These are phyloP conservation scores for Pholiota conissans DNA, from an alignment of 768 basidiomycete genomes.

Conservation along the genomic window DNA sequence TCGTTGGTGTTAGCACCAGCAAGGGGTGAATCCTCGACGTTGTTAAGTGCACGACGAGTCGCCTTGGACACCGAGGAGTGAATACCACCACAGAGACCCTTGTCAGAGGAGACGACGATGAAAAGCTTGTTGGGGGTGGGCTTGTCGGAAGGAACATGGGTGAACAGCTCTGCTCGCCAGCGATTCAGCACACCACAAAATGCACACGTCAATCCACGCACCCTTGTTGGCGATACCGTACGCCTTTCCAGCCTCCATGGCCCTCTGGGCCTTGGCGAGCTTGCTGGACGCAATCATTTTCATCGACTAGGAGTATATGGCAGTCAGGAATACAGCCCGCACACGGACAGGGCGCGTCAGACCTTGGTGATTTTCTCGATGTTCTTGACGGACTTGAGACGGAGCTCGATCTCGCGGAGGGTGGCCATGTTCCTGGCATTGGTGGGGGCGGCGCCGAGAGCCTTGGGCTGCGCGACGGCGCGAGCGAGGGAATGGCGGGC, in stretches of 20 bases:
- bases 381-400: constrained; percentile 94
- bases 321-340: neutral
- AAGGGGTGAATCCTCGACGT: constrained; percentile 50
- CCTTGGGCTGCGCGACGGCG: constrained; percentile 32
- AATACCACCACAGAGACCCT: constrained; percentile 99
- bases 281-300: constrained; percentile 99
- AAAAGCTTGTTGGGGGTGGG: constrained; percentile 81
- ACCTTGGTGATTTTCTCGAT: constrained; percentile 99
- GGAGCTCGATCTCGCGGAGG: constrained; percentile 94
- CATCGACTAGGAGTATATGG: constrained; percentile 69
- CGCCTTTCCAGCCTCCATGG: constrained; percentile 88
- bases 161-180: constrained; percentile 76
- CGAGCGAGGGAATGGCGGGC: constrained; percentile 47
- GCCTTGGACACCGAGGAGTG: constrained; percentile 95
- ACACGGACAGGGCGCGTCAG: constrained; percentile 25
- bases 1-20: constrained; percentile 42
- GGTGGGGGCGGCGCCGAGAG: constrained; percentile 43
- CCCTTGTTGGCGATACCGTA: constrained; percentile 93
- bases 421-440: constrained; percentile 92
- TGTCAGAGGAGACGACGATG: constrained; percentile 95
- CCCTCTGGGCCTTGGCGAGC: constrained; percentile 91
- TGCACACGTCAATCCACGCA: constrained; percentile 32
- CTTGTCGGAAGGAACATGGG: constrained; percentile 68
- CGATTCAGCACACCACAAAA: neutral
- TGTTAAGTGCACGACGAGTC: constrained; percentile 69